Evolutionary conservation across 108 stramenopile genomes (phyloP).

Genomic region (Seminavis robusta): DNA sequence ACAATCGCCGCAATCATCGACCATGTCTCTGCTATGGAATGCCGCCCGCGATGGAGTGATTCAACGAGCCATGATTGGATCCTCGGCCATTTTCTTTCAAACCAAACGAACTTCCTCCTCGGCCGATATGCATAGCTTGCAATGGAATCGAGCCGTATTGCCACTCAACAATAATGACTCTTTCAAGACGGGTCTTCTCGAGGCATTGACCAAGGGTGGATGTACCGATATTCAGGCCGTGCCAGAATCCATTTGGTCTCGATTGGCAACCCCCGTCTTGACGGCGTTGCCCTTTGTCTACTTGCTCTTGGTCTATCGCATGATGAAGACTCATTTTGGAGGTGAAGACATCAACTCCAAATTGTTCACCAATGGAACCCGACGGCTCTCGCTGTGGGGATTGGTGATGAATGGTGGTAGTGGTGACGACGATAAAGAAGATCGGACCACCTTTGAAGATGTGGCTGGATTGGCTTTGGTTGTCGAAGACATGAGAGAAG

Average conservation of each 20-base stretch:
- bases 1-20: too few relatives aligned
- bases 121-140: too few relatives aligned
- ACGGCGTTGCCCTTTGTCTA: slow-evolving; percentile 78
- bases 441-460: slow-evolving; percentile 76
- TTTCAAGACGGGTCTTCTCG: too few relatives aligned
- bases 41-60: too few relatives aligned
- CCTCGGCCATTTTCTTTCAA: too few relatives aligned
- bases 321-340: slow-evolving; percentile 41
- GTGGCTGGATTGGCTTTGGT: slow-evolving; percentile 91
- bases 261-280: slow-evolving; percentile 47
- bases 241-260: slow-evolving; percentile 48
- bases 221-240: slow-evolving; percentile 52
- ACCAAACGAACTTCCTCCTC: too few relatives aligned
- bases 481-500: slow-evolving; percentile 77
- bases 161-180: too few relatives aligned
- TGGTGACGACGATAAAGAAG: background rate
- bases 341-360: slow-evolving; percentile 12
- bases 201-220: too few relatives aligned
- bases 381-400: background rate
- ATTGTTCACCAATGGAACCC: background rate
- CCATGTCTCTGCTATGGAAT: too few relatives aligned
- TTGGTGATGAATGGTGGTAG: background rate
- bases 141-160: too few relatives aligned
- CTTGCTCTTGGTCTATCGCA: slow-evolving; percentile 68
- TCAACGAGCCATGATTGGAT: too few relatives aligned